phyloP scores from a whole-genome alignment of 169 alveolate genomes.

The Eimeria acervulina region DNA sequence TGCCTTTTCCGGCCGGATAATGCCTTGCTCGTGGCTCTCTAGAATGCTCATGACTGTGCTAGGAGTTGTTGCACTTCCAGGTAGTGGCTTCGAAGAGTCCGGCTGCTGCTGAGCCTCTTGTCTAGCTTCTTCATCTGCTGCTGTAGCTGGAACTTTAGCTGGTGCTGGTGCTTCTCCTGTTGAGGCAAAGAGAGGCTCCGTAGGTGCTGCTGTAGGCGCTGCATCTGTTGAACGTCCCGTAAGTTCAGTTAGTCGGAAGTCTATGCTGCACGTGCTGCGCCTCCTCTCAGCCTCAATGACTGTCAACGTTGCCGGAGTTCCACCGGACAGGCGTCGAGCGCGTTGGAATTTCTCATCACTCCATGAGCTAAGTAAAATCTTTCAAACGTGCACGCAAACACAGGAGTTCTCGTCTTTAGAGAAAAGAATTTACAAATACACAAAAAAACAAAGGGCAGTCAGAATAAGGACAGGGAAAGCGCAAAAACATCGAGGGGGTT shows the following conservation, averaged over 20 bases:
- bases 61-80: neutral
- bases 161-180: neutral
- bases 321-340: slow-evolving; percentile 56
- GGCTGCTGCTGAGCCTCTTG: neutral
- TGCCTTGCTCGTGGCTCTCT: neutral
- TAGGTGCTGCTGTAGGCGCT: neutral
- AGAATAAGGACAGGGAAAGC: neutral
- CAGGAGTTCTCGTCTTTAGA: neutral
- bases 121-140: neutral
- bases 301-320: slow-evolving; percentile 36
- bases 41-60: neutral
- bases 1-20: neutral
- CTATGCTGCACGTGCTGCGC: slow-evolving; percentile 44
- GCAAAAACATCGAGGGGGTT: neutral
- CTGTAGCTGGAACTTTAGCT: neutral
- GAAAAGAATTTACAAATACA: neutral
- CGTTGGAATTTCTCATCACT: slow-evolving; percentile 64
- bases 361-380: neutral
- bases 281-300: slow-evolving; percentile 41
- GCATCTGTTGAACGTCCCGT: neutral
- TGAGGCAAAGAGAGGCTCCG: neutral
- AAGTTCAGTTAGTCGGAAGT: neutral
- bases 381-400: neutral
- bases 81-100: neutral
- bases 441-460: neutral